phyloP scores from a whole-genome alignment of 2,329 filamentous ascomycete species.

The Anisogramma anomala region DNA sequence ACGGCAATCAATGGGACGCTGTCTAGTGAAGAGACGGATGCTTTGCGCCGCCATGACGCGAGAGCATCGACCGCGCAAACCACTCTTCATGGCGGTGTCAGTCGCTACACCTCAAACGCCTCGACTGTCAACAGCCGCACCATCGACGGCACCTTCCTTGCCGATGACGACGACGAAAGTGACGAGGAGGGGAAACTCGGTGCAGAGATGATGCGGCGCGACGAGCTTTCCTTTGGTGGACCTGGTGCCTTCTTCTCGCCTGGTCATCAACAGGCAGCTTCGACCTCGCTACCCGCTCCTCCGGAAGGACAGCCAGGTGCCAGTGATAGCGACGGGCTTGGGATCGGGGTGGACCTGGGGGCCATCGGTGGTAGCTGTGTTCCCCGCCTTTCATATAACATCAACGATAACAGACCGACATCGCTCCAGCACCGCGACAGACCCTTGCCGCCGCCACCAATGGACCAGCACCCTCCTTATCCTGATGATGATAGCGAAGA shows the following conservation, averaged over 20 bases:
- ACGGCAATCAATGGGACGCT: conserved; percentile 35
- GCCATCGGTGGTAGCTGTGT: conserved; percentile 62
- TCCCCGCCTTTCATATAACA: conserved; percentile 39
- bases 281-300: conserved; percentile 31
- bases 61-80: conserved; percentile 34
- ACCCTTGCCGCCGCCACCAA: conserved; percentile 23
- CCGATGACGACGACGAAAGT: conserved; percentile 58
- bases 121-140: conserved; percentile 29
- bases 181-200: conserved; percentile 82
- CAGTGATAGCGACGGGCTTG: conserved; percentile 60
- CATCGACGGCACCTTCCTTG: conserved; percentile 26
- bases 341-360: conserved; percentile 54
- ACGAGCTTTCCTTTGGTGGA: conserved; percentile 58
- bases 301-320: conserved; percentile 36
- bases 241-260: conserved; percentile 30
- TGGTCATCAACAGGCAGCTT: conserved; percentile 21
- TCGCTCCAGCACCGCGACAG: conserved; percentile 10
- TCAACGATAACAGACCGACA: conserved; percentile 31
- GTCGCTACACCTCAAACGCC: conserved; percentile 30
- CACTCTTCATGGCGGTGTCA: conserved; percentile 26
- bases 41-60: conserved; percentile 39
- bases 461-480: conserved; percentile 25
- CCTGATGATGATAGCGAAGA: conserved; percentile 33
- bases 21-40: conserved; percentile 34
- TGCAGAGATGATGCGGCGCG: conserved; percentile 69